Base-by-base conservation (phyloP, 1,284 basidiomycete species). In the Blastosporella zonata region DNA sequence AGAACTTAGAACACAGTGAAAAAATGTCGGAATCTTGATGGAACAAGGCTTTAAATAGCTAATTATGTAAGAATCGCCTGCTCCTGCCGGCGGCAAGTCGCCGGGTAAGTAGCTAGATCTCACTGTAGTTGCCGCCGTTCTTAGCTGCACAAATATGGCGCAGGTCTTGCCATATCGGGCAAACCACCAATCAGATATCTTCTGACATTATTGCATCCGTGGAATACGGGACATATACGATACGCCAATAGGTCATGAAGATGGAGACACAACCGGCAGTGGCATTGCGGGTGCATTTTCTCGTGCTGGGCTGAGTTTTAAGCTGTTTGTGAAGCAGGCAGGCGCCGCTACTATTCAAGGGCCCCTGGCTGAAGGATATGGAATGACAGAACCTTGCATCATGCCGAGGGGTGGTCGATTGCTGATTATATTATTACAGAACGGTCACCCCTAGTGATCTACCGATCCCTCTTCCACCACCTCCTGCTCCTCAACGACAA, bases 1-100 rank as follows among this genome's bases (percentile, higher is more conserved):
- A 17, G 35, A 25, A 21, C n/a, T n/a, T n/a, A 31, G n/a, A 10
- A 15, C 6, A 35, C 43, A 10, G 20, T 4, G 23, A 44, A 21
- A 44, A 21, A 25, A n/a, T 18, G 18, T n/a, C n/a, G n/a, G n/a
- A n/a, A n/a, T n/a, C n/a, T n/a, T n/a, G n/a, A n/a, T n/a, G n/a
- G n/a, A n/a, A n/a, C n/a, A n/a, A n/a, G n/a, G n/a, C n/a, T n/a
- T n/a, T n/a, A n/a, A n/a, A n/a, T n/a, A n/a, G n/a, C n/a, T n/a
- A n/a, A n/a, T n/a, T n/a, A n/a, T n/a, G n/a, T n/a, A n/a, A n/a
- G n/a, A n/a, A n/a, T n/a, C n/a, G n/a, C n/a, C n/a, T n/a, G 45
- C 47, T 42, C 25, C 35, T 48, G 46, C 52, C 52, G 49, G 54
- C 52, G 49, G 43, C 43, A 38, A 46, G 2, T 35, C 5, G n/a